These are phyloP conservation scores for Anaeromyces robustus DNA, from an alignment of 192 early-diverging fungal genomes.

Conservation along the genomic window DNA sequence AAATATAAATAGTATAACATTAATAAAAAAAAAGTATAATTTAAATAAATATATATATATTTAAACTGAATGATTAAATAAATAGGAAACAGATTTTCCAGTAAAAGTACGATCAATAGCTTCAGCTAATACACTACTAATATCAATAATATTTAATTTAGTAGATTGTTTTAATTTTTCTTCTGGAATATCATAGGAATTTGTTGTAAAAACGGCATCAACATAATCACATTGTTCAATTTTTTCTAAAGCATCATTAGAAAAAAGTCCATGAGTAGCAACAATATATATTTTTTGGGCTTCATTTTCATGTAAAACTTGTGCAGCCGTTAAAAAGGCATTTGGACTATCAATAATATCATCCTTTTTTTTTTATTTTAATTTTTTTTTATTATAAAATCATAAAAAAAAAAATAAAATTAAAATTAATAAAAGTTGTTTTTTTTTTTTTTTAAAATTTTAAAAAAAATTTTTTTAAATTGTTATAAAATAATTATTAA, in stretches of 20 bases:
- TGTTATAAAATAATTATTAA: too few relatives aligned
- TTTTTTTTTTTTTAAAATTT: too few relatives aligned
- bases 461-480: too few relatives aligned
- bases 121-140: slow-evolving; percentile 77
- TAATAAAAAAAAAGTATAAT: too few relatives aligned
- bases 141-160: slow-evolving; percentile 76
- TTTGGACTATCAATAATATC: slow-evolving; percentile 85
- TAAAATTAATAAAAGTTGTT: too few relatives aligned
- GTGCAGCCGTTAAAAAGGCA: slow-evolving; percentile 82
- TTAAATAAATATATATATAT: background rate
- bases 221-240: slow-evolving; percentile 69
- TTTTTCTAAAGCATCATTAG: slow-evolving; percentile 66
- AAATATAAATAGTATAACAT: too few relatives aligned
- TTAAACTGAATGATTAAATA: slow-evolving; percentile 46
- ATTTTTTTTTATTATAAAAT: too few relatives aligned
- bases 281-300: slow-evolving; percentile 79
- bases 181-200: slow-evolving; percentile 53
- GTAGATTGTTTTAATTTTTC: slow-evolving; percentile 49
- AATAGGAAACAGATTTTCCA: slow-evolving; percentile 80
- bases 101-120: slow-evolving; percentile 85
- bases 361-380: too few relatives aligned
- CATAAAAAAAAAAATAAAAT: too few relatives aligned
- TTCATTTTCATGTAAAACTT: slow-evolving; percentile 76
- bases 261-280: slow-evolving; percentile 88
- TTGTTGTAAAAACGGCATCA: slow-evolving; percentile 77